Evolutionary conservation across 805 yeast genomes (phyloP).

Genomic region (Brettanomyces custersianus): DNA sequence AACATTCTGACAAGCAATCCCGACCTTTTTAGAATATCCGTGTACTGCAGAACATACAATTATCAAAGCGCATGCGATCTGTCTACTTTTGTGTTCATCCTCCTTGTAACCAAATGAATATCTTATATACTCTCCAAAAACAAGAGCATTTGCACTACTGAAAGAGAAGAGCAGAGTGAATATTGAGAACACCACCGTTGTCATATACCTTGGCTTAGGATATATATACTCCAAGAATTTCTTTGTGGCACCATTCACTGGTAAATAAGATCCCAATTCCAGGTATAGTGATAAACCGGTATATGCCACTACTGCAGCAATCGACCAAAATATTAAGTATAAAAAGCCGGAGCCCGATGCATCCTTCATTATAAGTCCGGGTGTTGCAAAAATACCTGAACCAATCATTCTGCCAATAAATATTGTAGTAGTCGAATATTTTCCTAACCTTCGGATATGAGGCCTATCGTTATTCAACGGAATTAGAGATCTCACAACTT

Average conservation of each 20-base stretch:
- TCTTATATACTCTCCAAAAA: slow-evolving; percentile 45
- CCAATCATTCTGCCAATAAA: slow-evolving; percentile 67
- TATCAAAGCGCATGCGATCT: slow-evolving; percentile 33
- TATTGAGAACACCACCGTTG: slow-evolving; percentile 38
- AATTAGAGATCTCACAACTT: background rate
- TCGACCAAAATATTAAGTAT: slow-evolving; percentile 54
- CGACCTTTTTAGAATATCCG: slow-evolving; percentile 50
- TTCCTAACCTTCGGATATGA: slow-evolving; percentile 68
- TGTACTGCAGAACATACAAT: slow-evolving; percentile 34
- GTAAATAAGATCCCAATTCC: slow-evolving; percentile 63
- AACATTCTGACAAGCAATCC: slow-evolving; percentile 51
- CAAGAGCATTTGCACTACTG: slow-evolving; percentile 40
- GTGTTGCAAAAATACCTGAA: slow-evolving; percentile 69
- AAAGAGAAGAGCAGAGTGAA: slow-evolving; percentile 44
- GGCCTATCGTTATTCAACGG: slow-evolving; percentile 27
- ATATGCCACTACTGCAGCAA: slow-evolving; percentile 54
- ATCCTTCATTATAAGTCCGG: slow-evolving; percentile 56
- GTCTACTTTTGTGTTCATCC: slow-evolving; percentile 31
- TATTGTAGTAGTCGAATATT: slow-evolving; percentile 54
- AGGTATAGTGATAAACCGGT: slow-evolving; percentile 59
- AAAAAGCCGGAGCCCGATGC: slow-evolving; percentile 59
- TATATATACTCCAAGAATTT: slow-evolving; percentile 63
- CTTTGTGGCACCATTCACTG: slow-evolving; percentile 71
- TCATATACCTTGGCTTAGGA: slow-evolving; percentile 45
- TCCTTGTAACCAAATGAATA: slow-evolving; percentile 34